Base-by-base conservation (phyloP, 768 basidiomycete genomes). In the Boletus rubescentipes region DNA sequence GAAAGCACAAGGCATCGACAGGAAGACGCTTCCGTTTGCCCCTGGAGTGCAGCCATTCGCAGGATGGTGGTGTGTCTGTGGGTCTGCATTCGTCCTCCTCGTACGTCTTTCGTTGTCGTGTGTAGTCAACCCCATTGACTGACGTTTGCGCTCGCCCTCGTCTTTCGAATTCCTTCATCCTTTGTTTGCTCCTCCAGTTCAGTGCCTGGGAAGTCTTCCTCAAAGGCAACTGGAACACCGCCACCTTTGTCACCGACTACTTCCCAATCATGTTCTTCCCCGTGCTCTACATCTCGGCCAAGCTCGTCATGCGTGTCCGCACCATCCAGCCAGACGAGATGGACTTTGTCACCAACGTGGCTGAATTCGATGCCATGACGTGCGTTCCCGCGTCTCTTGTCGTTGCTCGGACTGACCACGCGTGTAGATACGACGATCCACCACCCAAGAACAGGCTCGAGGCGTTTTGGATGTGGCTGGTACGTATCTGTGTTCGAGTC, bases 1-100 rank as follows among this genome's bases (percentile, higher is more conserved):
- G 61, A 71, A 72, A 43, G 67, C 60, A 0, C 85, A 85, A 47
- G 82, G 82, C 0, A 68, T 83, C 49, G 73, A 77, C 58, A 73
- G 81, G 35, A 53, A 36, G 4, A 72, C 64, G 1, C 74, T 86
- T 5, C 83, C 84, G 2, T 85, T 75, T 62, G 48, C 58, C 0
- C 66, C 77, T 0, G 47, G 55, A 2, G 41, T 83, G 0, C 77
- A 78, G 54, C 79, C 78, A 0, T 79, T 63, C 39, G 73, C 71
- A 0, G 74, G 66, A 9, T 79, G 72, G 71, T 78, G 68, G 43
- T 68, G 66, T 9, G 52, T 69, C 9, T 55, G 67, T 20, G 63
- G 62, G 2, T 61, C 67, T 18, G 63, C 61, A 8, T 51, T 69
- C 4, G 58, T 67, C 1, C 64, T 73, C 29, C 73, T 70, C 58